Evolutionary conservation across 495 filamentous ascomycete species (phyloP).

Genomic region (Xylaria palmicola): DNA sequence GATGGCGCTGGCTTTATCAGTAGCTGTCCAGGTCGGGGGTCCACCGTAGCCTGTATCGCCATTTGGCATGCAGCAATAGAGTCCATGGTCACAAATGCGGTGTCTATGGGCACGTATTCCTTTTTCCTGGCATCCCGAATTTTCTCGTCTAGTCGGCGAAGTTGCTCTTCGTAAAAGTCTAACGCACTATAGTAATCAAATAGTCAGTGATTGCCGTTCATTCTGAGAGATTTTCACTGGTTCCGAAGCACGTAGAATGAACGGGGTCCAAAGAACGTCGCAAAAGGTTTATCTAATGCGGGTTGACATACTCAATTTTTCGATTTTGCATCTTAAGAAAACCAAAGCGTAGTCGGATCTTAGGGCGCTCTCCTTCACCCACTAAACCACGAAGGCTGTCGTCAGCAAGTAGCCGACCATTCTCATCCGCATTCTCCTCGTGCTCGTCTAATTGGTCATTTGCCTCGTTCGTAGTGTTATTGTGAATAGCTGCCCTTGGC

Average conservation of each 20-base stretch:
- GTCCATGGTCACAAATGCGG: slow-evolving; percentile 97
- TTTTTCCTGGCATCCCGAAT: slow-evolving; percentile 70
- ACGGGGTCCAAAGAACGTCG: neutral
- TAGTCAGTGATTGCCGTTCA: neutral
- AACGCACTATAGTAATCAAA: slow-evolving; percentile 55
- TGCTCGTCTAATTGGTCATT: slow-evolving; percentile 26
- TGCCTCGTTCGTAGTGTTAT: neutral
- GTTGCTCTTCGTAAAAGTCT: slow-evolving; percentile 85
- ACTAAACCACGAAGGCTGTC: slow-evolving; percentile 31
- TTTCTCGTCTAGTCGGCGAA: slow-evolving; percentile 77
- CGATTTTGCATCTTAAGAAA: slow-evolving; percentile 68
- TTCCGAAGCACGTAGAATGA: neutral
- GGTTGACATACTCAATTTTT: slow-evolving; percentile 57
- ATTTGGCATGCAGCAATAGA: slow-evolving; percentile 90
- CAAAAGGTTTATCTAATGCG: neutral
- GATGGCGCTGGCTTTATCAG: slow-evolving; percentile 82
- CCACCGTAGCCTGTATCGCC: slow-evolving; percentile 88
- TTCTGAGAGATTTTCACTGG: neutral
- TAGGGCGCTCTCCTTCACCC: slow-evolving; percentile 56
- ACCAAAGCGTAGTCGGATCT: slow-evolving; percentile 74
- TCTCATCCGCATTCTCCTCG: slow-evolving; percentile 44
- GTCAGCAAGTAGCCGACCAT: slow-evolving; percentile 51
- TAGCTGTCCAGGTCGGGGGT: slow-evolving; percentile 82
- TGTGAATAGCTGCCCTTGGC: neutral
- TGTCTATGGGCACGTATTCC: slow-evolving; percentile 71